Evolutionary conservation across 805 yeast genomes (phyloP).

Genomic region (Lachancea mirantina): DNA sequence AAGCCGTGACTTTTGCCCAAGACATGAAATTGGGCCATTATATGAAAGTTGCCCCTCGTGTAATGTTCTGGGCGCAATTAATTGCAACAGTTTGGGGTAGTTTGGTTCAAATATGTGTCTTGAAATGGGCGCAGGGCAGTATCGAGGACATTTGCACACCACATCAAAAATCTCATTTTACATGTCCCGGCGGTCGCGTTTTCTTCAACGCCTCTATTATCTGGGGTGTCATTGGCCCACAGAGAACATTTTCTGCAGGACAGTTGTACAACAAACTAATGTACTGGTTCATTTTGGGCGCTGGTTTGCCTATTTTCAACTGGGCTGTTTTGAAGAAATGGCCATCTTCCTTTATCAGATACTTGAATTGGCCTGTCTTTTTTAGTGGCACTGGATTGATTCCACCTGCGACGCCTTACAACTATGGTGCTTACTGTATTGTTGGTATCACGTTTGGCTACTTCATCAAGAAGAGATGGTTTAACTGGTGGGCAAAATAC

Average conservation of each 20-base stretch:
- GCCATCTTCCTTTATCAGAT: conserved; percentile 36
- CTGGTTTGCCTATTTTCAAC: conserved; percentile 36
- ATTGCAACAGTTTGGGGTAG: conserved; percentile 40
- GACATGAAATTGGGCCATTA: conserved; percentile 63
- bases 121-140: conserved; percentile 36
- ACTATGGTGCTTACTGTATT: conserved; percentile 48
- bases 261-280: conserved; percentile 47
- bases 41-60: conserved; percentile 54
- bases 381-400: conserved; percentile 45
- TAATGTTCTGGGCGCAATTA: conserved; percentile 47
- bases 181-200: conserved; percentile 40
- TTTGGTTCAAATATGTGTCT: conserved; percentile 37
- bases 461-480: conserved; percentile 46
- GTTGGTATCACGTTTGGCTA: conserved; percentile 53
- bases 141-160: conserved; percentile 38
- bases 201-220: conserved; percentile 51
- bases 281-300: conserved; percentile 57
- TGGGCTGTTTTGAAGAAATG: conserved; percentile 33
- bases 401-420: conserved; percentile 66
- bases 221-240: conserved; percentile 63
- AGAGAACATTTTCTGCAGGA: conserved; percentile 43
- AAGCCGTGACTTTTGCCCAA: conserved; percentile 46
- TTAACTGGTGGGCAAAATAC: conserved; percentile 72
- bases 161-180: conserved; percentile 39
- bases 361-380: conserved; percentile 59